Percentiles rank a stretch among this genome's conserved stretches.
These are phyloP conservation scores for Cyclocybe cylindracea DNA, from an alignment of 768 basidiomycete genomes.

Conservation along the genomic window DNA sequence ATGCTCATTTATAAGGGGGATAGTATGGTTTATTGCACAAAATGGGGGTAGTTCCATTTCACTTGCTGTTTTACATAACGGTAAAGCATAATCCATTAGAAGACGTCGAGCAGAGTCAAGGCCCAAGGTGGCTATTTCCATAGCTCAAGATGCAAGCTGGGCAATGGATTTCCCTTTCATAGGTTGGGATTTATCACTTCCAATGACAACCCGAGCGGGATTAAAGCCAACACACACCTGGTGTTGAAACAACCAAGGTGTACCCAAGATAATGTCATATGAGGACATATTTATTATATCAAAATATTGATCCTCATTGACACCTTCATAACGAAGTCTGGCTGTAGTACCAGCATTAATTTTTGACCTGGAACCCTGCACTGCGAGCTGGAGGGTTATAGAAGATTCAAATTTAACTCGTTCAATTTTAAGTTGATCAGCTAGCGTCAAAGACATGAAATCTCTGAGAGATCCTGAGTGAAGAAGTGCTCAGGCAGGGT, in stretches of 20 bases:
- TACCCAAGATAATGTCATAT: constrained; percentile 43
- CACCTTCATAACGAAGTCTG: constrained; percentile 34
- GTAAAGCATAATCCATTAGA: constrained; percentile 25
- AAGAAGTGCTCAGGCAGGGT: constrained; percentile 32
- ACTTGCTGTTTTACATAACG: constrained; percentile 13
- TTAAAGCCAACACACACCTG: constrained; percentile 25
- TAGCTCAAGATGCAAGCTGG: constrained; percentile 11
- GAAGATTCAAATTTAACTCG: constrained; percentile 26
- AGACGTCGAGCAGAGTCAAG: constrained; percentile 16
- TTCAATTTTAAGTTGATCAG: constrained; percentile 34
- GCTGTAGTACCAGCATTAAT: constrained; percentile 29
- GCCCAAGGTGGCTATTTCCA: constrained; percentile 10
- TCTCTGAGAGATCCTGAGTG: constrained; percentile 41
- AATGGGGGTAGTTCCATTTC: constrained; percentile 40
- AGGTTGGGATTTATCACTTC: constrained; percentile 11
- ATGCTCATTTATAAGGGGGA: constrained; percentile 37
- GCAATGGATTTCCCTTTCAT: constrained; percentile 8
- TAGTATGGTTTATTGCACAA: constrained; percentile 39
- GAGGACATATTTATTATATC: constrained; percentile 43
- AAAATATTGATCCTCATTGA: no score
- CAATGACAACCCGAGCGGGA: no score
- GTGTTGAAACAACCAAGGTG: constrained; percentile 40
- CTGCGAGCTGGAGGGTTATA: constrained; percentile 37
- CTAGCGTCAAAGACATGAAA: constrained; percentile 37
- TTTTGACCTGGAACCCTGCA: constrained; percentile 39